Evolutionary conservation across 805 yeast genomes (phyloP).

Genomic region (Blastobotrys chiropterorum): DNA sequence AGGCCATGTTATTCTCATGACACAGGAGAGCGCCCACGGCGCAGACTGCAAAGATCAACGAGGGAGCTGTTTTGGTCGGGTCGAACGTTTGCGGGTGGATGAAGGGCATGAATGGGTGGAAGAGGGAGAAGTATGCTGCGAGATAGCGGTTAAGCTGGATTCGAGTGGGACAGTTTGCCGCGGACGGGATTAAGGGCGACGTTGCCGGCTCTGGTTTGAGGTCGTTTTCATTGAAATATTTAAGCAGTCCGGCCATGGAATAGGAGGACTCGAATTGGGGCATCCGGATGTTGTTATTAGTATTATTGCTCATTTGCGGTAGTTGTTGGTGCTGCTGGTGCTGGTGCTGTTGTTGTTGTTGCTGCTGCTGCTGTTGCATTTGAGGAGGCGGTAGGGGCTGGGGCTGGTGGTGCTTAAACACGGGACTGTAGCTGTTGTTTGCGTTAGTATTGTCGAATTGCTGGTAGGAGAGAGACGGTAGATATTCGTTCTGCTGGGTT

Average conservation of each 20-base stretch:
- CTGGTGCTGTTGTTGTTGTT: slow-evolving; percentile 3
- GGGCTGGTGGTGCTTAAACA: not conserved
- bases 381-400: not conserved
- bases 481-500: not conserved
- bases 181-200: not conserved
- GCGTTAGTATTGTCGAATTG: not conserved
- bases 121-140: slow-evolving; percentile 27
- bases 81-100: slow-evolving; percentile 30
- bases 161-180: slow-evolving; percentile 16
- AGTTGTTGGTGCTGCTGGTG: slow-evolving; percentile 7
- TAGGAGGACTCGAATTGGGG: slow-evolving; percentile 17
- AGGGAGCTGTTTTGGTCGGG: slow-evolving; percentile 26
- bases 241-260: slow-evolving; percentile 12
- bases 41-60: slow-evolving; percentile 29
- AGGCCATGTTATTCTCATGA: slow-evolving; percentile 24
- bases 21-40: slow-evolving; percentile 31
- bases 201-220: slow-evolving; percentile 2
- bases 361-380: not conserved
- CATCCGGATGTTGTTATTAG: not conserved
- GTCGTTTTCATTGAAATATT: slow-evolving; percentile 12
- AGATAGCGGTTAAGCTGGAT: slow-evolving; percentile 28
- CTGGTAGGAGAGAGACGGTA: slow-evolving; percentile 5
- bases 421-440: not conserved
- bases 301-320: not conserved
- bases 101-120: slow-evolving; percentile 32